A percentile compares a stretch with the other conserved stretches of the same genome.
Evolutionary conservation across 2,329 filamentous ascomycete species (phyloP).

Genomic region (Aspergillus hiratsukae): DNA sequence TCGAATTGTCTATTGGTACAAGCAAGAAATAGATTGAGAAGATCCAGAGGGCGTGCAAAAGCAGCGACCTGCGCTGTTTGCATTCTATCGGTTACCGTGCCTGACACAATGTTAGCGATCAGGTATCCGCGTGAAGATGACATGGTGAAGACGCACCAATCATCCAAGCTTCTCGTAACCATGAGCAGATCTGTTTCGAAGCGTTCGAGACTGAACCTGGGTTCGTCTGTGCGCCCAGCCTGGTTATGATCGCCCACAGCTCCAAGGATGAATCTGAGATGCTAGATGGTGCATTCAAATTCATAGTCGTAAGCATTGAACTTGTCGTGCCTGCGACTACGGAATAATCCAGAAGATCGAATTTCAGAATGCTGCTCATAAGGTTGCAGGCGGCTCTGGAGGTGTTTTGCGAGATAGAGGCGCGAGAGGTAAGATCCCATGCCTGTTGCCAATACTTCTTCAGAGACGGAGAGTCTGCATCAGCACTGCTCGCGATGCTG

Average conservation of each 20-base stretch:
- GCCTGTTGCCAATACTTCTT: slow-evolving; percentile 61
- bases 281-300: slow-evolving; percentile 72
- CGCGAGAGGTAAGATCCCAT: slow-evolving; percentile 71
- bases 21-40: slow-evolving; percentile 64
- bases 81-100: slow-evolving; percentile 54
- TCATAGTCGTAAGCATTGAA: slow-evolving; percentile 68
- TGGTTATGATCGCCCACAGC: slow-evolving; percentile 67
- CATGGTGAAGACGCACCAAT: slow-evolving; percentile 55
- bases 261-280: slow-evolving; percentile 74
- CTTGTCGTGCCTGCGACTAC: slow-evolving; percentile 65
- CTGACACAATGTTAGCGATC: slow-evolving; percentile 35
- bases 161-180: slow-evolving; percentile 78
- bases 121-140: slow-evolving; percentile 7
- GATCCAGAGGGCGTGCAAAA: slow-evolving; percentile 60
- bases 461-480: slow-evolving; percentile 39
- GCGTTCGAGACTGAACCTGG: slow-evolving; percentile 65
- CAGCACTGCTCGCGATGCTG: slow-evolving; percentile 30
- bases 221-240: slow-evolving; percentile 61
- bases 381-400: slow-evolving; percentile 75
- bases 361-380: slow-evolving; percentile 63
- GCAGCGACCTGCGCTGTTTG: slow-evolving; percentile 62
- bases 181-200: slow-evolving; percentile 69
- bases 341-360: slow-evolving; percentile 63
- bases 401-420: slow-evolving; percentile 63
- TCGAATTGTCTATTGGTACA: slow-evolving; percentile 56